Evolutionary conservation across 805 yeast species (phyloP).

Genomic region (Teunomyces pallodes): DNA sequence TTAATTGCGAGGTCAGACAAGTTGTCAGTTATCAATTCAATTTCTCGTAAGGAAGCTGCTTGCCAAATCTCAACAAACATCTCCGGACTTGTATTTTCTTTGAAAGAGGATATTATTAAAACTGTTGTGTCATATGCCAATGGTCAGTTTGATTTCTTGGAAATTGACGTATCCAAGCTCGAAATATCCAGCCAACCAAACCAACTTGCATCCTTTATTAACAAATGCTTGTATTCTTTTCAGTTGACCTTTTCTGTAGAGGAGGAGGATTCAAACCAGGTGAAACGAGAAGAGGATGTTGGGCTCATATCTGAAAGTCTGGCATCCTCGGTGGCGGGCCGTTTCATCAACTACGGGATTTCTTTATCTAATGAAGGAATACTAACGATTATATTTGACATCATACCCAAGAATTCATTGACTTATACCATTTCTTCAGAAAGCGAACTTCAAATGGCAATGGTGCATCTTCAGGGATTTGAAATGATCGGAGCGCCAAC

Average conservation of each 20-base stretch:
- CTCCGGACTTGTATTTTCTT: conserved; percentile 1
- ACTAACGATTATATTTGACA: conserved; percentile 21
- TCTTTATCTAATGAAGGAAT: conserved; percentile 17
- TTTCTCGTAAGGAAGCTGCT: neutral
- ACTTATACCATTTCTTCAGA: conserved; percentile 26
- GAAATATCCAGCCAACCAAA: conserved; percentile 5
- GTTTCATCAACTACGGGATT: conserved; percentile 24
- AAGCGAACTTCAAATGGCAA: conserved; percentile 23
- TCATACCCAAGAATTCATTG: conserved; percentile 24
- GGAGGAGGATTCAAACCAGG: conserved; percentile 9
- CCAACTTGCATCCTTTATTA: conserved; percentile 17
- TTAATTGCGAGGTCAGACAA: conserved; percentile 9
- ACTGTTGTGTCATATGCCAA: conserved; percentile 17
- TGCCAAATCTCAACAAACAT: neutral
- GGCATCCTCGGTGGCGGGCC: conserved; percentile 24
- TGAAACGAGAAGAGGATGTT: neutral
- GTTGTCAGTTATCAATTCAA: neutral
- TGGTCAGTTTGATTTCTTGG: conserved; percentile 17
- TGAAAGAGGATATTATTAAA: conserved; percentile 1
- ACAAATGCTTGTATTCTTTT: conserved; percentile 18
- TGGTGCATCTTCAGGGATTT: conserved; percentile 15
- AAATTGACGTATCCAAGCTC: conserved; percentile 4
- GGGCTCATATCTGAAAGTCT: neutral
- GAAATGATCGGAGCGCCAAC: neutral
- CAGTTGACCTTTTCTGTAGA: conserved; percentile 18